A percentile compares a stretch with the other conserved stretches of the same genome.
phyloP scores from a whole-genome alignment of 257 asterid genomes.

The Sherardia arvensis region DNA sequence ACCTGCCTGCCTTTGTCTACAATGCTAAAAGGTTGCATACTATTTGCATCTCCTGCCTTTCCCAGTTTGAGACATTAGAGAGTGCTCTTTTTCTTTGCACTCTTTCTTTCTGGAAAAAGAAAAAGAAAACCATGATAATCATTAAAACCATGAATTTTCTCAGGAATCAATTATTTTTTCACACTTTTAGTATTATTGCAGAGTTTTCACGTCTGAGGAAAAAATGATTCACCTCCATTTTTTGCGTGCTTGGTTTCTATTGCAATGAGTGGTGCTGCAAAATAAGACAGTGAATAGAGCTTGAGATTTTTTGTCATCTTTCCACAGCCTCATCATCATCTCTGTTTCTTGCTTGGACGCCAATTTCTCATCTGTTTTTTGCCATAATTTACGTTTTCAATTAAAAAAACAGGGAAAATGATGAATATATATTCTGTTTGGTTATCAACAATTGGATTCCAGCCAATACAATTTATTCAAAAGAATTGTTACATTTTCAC shows the following conservation, averaged over 20 bases:
- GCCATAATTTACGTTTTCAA: not conserved
- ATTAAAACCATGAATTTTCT: not conserved
- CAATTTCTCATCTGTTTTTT: constrained; percentile 5
- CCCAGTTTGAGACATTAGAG: not conserved
- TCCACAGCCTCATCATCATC: not conserved
- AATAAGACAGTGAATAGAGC: constrained; percentile 3
- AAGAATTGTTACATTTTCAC: too few species aligned
- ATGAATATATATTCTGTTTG: too few species aligned
- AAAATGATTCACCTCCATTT: not conserved
- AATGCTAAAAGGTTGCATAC: too few species aligned
- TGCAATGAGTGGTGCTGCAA: not conserved
- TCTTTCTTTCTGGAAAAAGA: not conserved
- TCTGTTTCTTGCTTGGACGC: not conserved
- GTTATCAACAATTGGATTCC: too few species aligned
- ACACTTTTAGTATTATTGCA: not conserved
- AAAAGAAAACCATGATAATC: not conserved
- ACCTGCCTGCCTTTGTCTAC: not conserved
- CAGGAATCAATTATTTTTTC: not conserved
- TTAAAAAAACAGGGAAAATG: too few species aligned
- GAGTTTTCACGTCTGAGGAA: constrained; percentile 2
- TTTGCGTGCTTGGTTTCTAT: not conserved
- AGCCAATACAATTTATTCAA: not conserved
- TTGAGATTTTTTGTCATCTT: constrained; percentile 12
- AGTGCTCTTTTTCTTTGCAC: not conserved
- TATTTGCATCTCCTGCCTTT: not conserved